Percentiles rank a stretch among this genome's conserved stretches.
These are phyloP conservation scores for Porpolomopsis calyptriformis DNA, from an alignment of 768 basidiomycete genomes.

Conservation along the genomic window DNA sequence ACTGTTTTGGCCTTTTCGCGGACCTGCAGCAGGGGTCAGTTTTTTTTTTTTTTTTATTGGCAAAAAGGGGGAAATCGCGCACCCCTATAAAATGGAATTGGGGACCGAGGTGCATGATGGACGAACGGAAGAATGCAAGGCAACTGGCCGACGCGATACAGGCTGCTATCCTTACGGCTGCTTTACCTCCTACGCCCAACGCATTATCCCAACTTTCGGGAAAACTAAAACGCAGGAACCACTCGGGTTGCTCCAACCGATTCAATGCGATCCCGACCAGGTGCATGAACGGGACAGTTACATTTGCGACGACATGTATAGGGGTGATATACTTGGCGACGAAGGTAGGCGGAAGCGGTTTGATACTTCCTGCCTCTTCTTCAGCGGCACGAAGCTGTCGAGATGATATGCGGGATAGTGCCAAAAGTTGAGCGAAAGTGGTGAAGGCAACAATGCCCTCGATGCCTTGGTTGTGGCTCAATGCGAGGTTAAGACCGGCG, in stretches of 20 bases:
- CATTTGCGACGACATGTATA: conserved; percentile 15
- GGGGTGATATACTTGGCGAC: conserved; percentile 20
- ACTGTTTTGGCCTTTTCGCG: conserved; percentile 21
- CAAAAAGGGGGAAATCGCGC: not conserved
- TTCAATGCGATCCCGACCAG: conserved; percentile 18
- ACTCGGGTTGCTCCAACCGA: conserved; percentile 25
- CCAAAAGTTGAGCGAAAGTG: not conserved
- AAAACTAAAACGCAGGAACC: conserved; percentile 21
- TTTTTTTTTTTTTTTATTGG: too few species aligned
- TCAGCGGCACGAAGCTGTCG: conserved; percentile 4
- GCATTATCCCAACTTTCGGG: conserved; percentile 11
- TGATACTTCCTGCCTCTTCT: conserved; percentile 14
- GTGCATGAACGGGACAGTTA: conserved; percentile 21
- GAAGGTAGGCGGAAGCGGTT: conserved; percentile 7
- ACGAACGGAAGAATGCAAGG: conserved; percentile 9
- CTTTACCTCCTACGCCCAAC: conserved; percentile 15
- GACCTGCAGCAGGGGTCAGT: too few species aligned
- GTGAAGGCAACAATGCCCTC: conserved; percentile 12
- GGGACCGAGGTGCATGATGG: conserved; percentile 16
- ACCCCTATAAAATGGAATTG: conserved; percentile 26
- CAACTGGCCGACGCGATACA: conserved; percentile 18
- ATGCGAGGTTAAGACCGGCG: conserved; percentile 14
- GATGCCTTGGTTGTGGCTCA: conserved; percentile 15
- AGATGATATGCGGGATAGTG: not conserved
- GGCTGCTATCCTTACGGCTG: conserved; percentile 18